Conservation (phyloP, 2,329 filamentous ascomycete species). For the Fusarium avenaceum region DNA sequence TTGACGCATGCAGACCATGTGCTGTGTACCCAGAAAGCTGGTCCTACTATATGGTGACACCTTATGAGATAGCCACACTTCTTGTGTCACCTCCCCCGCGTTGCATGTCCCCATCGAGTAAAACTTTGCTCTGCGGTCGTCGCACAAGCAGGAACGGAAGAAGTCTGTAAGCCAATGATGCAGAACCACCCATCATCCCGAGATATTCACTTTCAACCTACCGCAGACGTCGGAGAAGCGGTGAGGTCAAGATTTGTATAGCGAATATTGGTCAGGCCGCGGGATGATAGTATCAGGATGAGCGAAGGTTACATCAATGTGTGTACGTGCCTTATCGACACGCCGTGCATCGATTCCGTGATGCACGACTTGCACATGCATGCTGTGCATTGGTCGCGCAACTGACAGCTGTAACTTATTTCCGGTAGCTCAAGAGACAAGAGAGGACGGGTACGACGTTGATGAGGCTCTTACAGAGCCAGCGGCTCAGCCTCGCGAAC, state of each 20-base stretch:
- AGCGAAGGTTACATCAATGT: constrained; percentile 6
- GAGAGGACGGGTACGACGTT: neutral
- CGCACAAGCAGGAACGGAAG: constrained; percentile 17
- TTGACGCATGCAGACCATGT: constrained; percentile 26
- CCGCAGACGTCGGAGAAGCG: constrained; percentile 9
- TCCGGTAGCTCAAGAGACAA: neutral
- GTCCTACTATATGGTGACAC: neutral
- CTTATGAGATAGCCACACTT: neutral
- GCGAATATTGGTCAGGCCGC: neutral
- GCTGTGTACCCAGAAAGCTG: constrained; percentile 18
- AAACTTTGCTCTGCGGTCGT: neutral
- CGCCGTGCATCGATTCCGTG: constrained; percentile 3
- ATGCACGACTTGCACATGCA: constrained; percentile 22
- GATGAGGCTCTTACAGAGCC: constrained; percentile 18
- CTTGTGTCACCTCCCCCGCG: neutral
- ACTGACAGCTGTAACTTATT: neutral
- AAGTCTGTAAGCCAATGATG: constrained; percentile 19
- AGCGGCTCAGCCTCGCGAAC: constrained; percentile 12
- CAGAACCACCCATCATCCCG: neutral
- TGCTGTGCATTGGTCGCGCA: constrained; percentile 15
- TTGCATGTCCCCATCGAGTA: constrained; percentile 1
- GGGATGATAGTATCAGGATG: neutral
- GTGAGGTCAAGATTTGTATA: neutral
- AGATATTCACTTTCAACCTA: constrained; percentile 2
- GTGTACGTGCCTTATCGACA: neutral